Evolutionary conservation across 2,329 filamentous ascomycete genomes (phyloP), one percentile per base, ranked within the genome.

Genomic region (Periconia sp.): DNA sequence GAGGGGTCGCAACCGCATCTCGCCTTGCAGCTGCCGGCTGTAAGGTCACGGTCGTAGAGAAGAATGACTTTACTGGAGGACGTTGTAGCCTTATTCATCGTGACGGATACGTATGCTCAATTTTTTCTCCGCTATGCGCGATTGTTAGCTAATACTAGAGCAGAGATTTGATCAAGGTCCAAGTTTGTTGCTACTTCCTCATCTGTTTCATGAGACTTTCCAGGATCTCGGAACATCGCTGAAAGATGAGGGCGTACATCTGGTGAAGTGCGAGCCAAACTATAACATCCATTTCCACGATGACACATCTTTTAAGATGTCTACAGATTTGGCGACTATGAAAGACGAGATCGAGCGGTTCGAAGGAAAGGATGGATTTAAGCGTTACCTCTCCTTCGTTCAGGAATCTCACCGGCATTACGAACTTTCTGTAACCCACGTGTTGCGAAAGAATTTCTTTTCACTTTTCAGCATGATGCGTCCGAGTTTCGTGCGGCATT

Each of bases 201-300:
- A 81, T 41, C 76, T 89, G 43, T 91, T 90, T 73, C 75, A 78
- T 19, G 82, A 87, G 68, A 81, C 82, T 15, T 90, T 89, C 60
- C 65, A 72, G 40, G 87, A 90, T 55, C 78, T 90, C 1, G 85
- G 77, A 48, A 89, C 86, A 5, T 81, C 79, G 8, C 73, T 89
- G 10, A 76, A 82, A 49, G 75, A 73, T 0, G 86, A 89, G 61
- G 84, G 83, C n/a, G 78, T 90, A 1, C 70, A 84, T 34, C 72
- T 91, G 4, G 61, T 87, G 17, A 87, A 86, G 71, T 90, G 87
- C 66, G 83, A 88, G 36, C 85, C 85, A 1, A 91, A 90, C 63
- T 90, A 91, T 74, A 81, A 83, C 40, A 77, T 91, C 46, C 88
- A 84, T 78, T 91, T 89, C 62, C 75, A 81, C 11, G 87, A 89